Evolutionary conservation across 352 stramenopile species (phyloP).

Genomic region (Thalassiosira allenii): DNA sequence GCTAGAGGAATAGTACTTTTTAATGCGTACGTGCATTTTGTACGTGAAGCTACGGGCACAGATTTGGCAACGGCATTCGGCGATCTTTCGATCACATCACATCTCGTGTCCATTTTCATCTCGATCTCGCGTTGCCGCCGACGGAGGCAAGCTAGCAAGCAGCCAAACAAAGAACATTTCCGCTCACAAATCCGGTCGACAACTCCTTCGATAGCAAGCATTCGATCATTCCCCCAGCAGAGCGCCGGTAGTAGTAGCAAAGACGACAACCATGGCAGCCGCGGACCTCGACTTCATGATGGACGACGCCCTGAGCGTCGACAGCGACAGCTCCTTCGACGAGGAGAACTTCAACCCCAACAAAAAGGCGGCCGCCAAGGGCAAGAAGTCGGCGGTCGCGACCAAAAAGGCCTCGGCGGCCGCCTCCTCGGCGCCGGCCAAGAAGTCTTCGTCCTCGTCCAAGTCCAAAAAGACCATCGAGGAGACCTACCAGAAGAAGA

Average conservation of each 20-base stretch:
- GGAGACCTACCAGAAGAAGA: conserved; percentile 98
- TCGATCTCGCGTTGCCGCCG: no score
- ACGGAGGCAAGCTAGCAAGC: no score
- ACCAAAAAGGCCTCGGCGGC: conserved; percentile 5
- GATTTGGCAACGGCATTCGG: no score
- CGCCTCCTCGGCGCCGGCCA: conserved; percentile 7
- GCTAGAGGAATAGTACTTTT: no score
- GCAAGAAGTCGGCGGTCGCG: conserved; percentile 15
- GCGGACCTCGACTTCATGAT: conserved; percentile 12
- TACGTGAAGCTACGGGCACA: no score
- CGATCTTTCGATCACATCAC: no score
- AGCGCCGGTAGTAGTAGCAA: conserved; percentile 14
- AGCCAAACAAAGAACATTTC: no score
- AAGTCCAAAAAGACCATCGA: conserved; percentile 70
- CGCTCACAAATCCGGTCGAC: no score
- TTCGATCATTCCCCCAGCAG: no score
- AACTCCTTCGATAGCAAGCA: no score
- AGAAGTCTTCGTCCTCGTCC: not conserved
- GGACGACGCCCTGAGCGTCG: conserved; percentile 37
- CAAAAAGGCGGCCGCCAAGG: not conserved
- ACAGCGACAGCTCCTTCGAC: conserved; percentile 29
- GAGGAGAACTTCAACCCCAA: conserved; percentile 59
- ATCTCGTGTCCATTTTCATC: no score
- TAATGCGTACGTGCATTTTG: no score
- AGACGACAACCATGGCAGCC: conserved; percentile 13